Evolutionary conservation across 2,329 filamentous ascomycete genomes (phyloP), one percentile per base, ranked within the genome.

Genomic region (Hysterium pulicare): DNA sequence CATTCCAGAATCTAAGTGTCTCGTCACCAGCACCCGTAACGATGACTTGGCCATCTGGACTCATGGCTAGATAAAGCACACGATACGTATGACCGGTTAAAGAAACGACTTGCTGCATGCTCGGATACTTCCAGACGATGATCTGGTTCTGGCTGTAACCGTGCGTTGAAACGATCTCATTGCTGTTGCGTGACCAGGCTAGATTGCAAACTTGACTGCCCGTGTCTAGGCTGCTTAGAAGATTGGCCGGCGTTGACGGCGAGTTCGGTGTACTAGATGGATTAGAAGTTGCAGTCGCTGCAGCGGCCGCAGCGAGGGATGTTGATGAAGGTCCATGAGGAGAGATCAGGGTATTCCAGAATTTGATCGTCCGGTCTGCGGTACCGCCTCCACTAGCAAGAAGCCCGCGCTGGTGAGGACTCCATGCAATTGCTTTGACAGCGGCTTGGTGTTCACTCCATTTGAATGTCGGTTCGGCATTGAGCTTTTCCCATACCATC

Each of bases 141-240:
- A 98, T 96, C 67, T 97, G 93, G 65, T 98, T 96, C 63, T 98
- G 93, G 54, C 86, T 91, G 71, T 96, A 98, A 5, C 93, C 93
- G 62, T 98, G 93, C 1, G 93, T 98, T 38, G 86, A 91, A 41
- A 98, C 91, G 44, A 98, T 90, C 68, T 98, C 93, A 64, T 96
- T 95, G 6, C 89, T 95, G 67, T 96, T 95, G 62, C 94, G 95
- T 15, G 86, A 93, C 90, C 94, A 98, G 3, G 90, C 87, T 33
- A 98, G 76, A 61, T 98, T 98, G 71, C 93, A 98, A n/a, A 98
- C 93, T 67, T 98, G 93, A 58, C 89, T 95, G 38, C 93, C 93
- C 0, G 93, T 98, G 62, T 98, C 93, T 48, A 97, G 83, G 64
- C 95, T 90, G 62, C 89, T 91, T 40, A 76, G 61, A 6, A 76